These are phyloP conservation scores for Xylaria acuta DNA, from an alignment of 495 filamentous ascomycete genomes.

Conservation along the genomic window DNA sequence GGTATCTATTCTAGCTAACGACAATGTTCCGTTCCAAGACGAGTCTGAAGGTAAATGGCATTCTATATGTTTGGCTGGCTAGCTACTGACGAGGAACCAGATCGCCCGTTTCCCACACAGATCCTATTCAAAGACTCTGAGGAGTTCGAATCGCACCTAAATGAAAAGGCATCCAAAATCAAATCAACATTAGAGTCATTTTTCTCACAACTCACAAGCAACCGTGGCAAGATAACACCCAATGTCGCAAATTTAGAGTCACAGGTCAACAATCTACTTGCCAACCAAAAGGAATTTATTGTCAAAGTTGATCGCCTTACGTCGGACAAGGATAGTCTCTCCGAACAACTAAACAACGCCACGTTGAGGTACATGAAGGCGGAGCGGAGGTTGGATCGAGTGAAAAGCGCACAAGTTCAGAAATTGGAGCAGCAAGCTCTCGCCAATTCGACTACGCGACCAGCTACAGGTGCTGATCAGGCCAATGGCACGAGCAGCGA, in stretches of 20 bases:
- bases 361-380: constrained; percentile 91
- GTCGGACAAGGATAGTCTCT: constrained; percentile 81
- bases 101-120: constrained; percentile 62
- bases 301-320: constrained; percentile 77
- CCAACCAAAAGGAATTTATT: constrained; percentile 79
- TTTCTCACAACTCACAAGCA: constrained; percentile 47
- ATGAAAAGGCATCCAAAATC: constrained; percentile 57
- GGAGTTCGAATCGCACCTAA: constrained; percentile 80
- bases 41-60: constrained; percentile 59
- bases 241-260: constrained; percentile 75
- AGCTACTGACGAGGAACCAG: constrained; percentile 45
- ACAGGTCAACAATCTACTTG: constrained; percentile 74
- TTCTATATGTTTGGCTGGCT: constrained; percentile 41
- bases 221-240: constrained; percentile 57
- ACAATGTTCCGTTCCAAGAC: constrained; percentile 50
- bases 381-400: constrained; percentile 89
- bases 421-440: constrained; percentile 92
- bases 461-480: constrained; percentile 52
- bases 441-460: constrained; percentile 60
- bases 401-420: constrained; percentile 84
- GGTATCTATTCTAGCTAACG: constrained; percentile 70
- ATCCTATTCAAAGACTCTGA: constrained; percentile 69
- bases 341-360: constrained; percentile 81
- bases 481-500: constrained; percentile 64
- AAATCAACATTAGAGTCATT: constrained; percentile 51